These are phyloP conservation scores for Hanseniaspora clermontiae DNA, from an alignment of 805 yeast species.

Conservation along the genomic window DNA sequence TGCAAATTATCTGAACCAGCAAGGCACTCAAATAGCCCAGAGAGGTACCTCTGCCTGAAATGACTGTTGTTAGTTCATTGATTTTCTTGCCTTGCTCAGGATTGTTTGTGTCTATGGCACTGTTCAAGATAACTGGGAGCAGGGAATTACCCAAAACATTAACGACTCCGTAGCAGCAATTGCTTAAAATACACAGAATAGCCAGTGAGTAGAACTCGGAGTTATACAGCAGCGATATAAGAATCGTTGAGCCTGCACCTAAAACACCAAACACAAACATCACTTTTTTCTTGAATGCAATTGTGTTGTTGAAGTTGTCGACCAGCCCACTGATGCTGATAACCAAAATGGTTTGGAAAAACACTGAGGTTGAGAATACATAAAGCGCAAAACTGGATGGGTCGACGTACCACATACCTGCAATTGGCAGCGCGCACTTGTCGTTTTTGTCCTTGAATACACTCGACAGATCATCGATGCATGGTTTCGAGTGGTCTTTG, in stretches of 20 bases:
- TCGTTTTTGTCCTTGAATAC: conserved; percentile 17
- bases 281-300: conserved; percentile 41
- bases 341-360: conserved; percentile 58
- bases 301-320: conserved; percentile 33
- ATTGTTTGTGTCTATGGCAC: conserved; percentile 23
- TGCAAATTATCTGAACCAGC: conserved; percentile 49
- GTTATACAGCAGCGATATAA: conserved; percentile 28
- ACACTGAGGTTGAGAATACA: conserved; percentile 58
- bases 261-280: conserved; percentile 44
- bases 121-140: conserved; percentile 47
- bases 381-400: conserved; percentile 64
- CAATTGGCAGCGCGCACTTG: conserved; percentile 37
- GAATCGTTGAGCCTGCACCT: conserved; percentile 46
- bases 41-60: conserved; percentile 62
- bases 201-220: conserved; percentile 29
- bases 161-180: conserved; percentile 62
- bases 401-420: conserved; percentile 42
- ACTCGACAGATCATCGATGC: conserved; percentile 25
- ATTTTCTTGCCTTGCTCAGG: background rate
- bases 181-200: conserved; percentile 46
- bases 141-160: conserved; percentile 70
- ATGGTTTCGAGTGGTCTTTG: conserved; percentile 46
- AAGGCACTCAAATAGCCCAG: conserved; percentile 59
- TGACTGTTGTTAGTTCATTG: conserved; percentile 36
- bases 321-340: conserved; percentile 66